Conservation (phyloP, 2,329 filamentous ascomycete species). For the Triangularia setosa region DNA sequence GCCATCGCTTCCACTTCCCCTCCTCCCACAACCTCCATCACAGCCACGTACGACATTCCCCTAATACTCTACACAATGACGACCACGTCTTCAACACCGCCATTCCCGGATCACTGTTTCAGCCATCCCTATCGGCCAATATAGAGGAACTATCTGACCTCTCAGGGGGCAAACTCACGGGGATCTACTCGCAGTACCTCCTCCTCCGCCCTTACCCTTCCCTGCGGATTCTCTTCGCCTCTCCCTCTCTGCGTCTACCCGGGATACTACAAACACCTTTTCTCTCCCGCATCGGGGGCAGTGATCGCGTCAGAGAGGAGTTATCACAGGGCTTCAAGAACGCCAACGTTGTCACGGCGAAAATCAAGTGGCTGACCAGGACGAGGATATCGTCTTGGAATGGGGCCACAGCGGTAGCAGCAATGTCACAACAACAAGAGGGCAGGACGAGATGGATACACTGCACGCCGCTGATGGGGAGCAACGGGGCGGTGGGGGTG, state of each 20-base stretch:
- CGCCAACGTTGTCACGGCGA: slow-evolving; percentile 69
- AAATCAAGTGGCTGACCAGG: slow-evolving; percentile 64
- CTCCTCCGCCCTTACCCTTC: slow-evolving; percentile 63
- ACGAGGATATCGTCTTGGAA: not conserved
- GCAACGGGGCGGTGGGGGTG: slow-evolving; percentile 64
- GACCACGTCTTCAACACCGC: slow-evolving; percentile 6
- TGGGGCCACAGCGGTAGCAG: not conserved
- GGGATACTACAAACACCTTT: slow-evolving; percentile 62
- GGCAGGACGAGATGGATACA: slow-evolving; percentile 72
- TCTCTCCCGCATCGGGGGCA: slow-evolving; percentile 51
- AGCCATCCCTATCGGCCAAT: slow-evolving; percentile 6
- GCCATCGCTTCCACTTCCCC: slow-evolving; percentile 51
- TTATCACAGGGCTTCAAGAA: slow-evolving; percentile 58
- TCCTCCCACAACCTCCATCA: slow-evolving; percentile 38
- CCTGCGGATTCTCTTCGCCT: slow-evolving; percentile 65
- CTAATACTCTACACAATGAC: slow-evolving; percentile 8
- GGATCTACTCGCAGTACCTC: slow-evolving; percentile 34
- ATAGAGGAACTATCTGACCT: not conserved
- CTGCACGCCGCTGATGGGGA: slow-evolving; percentile 67
- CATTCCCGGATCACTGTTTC: not conserved
- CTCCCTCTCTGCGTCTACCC: slow-evolving; percentile 61
- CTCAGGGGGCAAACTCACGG: slow-evolving; percentile 33
- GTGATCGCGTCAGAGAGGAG: slow-evolving; percentile 29
- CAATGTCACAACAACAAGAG: slow-evolving; percentile 39
- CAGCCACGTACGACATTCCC: not conserved